Percentiles rank a stretch among this genome's conserved stretches.
phyloP scores from a whole-genome alignment of 2,329 filamentous ascomycete genomes.

The Diaporthe sp. region DNA sequence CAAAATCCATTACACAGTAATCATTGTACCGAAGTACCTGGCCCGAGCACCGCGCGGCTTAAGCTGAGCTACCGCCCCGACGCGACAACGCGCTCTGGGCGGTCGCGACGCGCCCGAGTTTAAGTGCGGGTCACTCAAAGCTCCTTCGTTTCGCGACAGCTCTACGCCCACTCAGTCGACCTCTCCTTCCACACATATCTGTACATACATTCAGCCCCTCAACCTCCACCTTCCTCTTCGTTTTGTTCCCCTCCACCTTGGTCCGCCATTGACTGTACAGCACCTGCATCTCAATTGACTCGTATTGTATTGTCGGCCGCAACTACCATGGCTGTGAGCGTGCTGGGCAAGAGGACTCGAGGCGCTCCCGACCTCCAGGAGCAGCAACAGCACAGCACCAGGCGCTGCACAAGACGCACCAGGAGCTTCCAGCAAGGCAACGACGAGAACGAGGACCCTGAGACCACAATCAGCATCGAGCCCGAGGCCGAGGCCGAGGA shows the following conservation, averaged over 20 bases:
- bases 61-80: neutral
- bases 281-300: constrained; percentile 3
- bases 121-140: constrained; percentile 16
- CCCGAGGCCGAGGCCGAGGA: constrained; percentile 58
- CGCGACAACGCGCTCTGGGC: constrained; percentile 22
- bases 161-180: neutral
- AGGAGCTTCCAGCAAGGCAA: constrained; percentile 58
- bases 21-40: constrained; percentile 9
- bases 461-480: constrained; percentile 51
- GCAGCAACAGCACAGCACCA: constrained; percentile 54
- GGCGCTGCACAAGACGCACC: constrained; percentile 49
- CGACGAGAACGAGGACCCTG: constrained; percentile 76
- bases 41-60: neutral
- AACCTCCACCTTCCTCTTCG: constrained; percentile 11
- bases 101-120: constrained; percentile 17
- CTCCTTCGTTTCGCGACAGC: neutral
- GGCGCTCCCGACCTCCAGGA: constrained; percentile 23
- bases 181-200: neutral
- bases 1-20: constrained; percentile 9
- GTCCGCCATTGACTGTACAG: constrained; percentile 15
- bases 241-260: constrained; percentile 25
- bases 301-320: constrained; percentile 9
- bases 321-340: constrained; percentile 41
- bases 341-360: constrained; percentile 46
- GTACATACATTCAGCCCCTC: neutral